Evolutionary conservation across 169 alveolate species (phyloP).

Genomic region (Plasmodium berghei): DNA sequence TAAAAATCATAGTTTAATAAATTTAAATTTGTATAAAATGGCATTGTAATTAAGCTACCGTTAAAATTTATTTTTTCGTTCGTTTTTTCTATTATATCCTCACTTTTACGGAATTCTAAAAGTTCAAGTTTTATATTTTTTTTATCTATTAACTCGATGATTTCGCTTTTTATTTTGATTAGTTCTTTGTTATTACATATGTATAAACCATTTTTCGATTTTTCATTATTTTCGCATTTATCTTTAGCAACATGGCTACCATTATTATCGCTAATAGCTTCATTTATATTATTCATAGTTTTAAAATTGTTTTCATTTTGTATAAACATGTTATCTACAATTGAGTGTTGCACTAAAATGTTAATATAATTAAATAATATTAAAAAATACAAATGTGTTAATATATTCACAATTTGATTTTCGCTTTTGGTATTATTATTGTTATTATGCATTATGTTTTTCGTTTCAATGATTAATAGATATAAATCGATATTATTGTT

Average conservation of each 20-base stretch:
- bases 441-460: neutral
- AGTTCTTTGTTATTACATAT: neutral
- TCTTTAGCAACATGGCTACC: neutral
- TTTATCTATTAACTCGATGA: constrained; percentile 5
- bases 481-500: constrained; percentile 44
- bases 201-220: neutral
- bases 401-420: constrained; percentile 21
- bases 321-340: neutral
- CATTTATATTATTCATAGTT: no score
- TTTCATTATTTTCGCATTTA: neutral
- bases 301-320: no score
- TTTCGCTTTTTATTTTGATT: neutral
- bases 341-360: constrained; percentile 1
- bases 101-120: constrained; percentile 39
- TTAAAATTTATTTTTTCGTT: constrained; percentile 17
- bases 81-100: constrained; percentile 6
- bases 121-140: constrained; percentile 48
- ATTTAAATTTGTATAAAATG: constrained; percentile 28
- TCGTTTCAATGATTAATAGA: constrained; percentile 21
- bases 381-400: constrained; percentile 33
- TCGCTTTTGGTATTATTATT: constrained; percentile 14
- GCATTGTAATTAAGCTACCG: constrained; percentile 56
- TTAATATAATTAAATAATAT: constrained; percentile 41
- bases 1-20: neutral
- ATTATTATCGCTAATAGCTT: neutral